Evolutionary conservation across 2,329 filamentous ascomycete species (phyloP), one percentile per base, ranked within the genome.

Genomic region (Fonsecaea pugnacius): DNA sequence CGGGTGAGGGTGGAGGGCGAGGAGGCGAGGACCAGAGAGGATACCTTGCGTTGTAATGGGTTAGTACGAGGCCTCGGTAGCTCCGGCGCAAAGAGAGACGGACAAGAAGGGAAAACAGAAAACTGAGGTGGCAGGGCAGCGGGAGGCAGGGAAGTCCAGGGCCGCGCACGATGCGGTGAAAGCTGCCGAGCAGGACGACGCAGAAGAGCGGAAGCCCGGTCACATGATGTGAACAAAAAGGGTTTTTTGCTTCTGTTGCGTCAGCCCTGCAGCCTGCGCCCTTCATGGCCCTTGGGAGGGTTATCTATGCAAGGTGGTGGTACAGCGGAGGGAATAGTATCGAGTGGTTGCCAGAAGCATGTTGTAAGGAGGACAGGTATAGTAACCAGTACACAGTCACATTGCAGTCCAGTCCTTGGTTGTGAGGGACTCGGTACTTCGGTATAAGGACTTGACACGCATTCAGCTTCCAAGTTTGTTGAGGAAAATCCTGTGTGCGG

Each of bases 201-300:
- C n/a, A 43, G 21, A 30, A 30, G 43, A 48, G 43, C 40, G 5
- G 43, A 3, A 27, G 2, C 8, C 43, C 43, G 43, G 24, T 48
- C 43, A 48, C 43, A 48, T 48, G 43, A 48, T 48, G 43, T 48
- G 43, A 8, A 48, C 43, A 48, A 18, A 46, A 46, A 18, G 18
- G 18, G 27, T 30, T 30, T 48, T 24, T 60, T 35, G 43, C 16
- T 43, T 21, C 7, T 21, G 18, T 48, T 48, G 21, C 43, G 43
- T 48, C 43, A 38, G 32, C 18, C 7, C 7, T 27, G 18, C 43
- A 27, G 43, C 43, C 18, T 48, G 43, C 21, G 16, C 14, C 7
- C 16, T 40, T 16, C 14, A 16, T 40, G 6, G 14, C 14, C 12
- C 6, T 16, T 40, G 4, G 16, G 14, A 40, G 4, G 16, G 12